Conservation (phyloP, 1,139 yeast species). For the Saccharomyces hybrid region DNA sequence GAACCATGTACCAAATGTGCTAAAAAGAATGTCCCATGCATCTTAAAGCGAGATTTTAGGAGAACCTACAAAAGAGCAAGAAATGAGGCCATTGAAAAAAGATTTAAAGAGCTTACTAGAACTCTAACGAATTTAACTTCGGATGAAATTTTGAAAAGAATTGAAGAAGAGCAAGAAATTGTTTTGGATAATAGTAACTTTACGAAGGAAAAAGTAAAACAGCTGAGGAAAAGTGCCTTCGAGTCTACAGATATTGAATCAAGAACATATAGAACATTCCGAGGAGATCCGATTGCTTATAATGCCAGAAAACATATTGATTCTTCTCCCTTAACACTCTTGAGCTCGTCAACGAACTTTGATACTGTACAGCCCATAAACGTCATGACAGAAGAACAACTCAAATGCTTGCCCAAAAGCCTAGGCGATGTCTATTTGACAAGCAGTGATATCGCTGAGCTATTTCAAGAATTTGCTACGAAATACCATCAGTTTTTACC, state of each 20-base stretch:
- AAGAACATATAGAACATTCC: background rate
- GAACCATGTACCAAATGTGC: constrained; percentile 76
- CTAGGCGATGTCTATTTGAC: constrained; percentile 58
- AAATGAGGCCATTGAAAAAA: constrained; percentile 75
- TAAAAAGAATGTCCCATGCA: constrained; percentile 62
- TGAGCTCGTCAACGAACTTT: background rate
- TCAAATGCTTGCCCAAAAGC: constrained; percentile 55
- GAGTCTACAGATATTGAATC: background rate
- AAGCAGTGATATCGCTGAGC: constrained; percentile 52
- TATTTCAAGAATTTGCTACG: constrained; percentile 62
- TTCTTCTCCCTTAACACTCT: constrained; percentile 1
- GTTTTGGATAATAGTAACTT: constrained; percentile 26
- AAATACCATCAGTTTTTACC: constrained; percentile 82
- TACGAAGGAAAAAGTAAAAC: constrained; percentile 27
- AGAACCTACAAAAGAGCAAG: constrained; percentile 84
- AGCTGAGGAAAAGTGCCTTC: constrained; percentile 6
- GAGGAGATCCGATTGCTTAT: background rate
- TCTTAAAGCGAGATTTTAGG: constrained; percentile 71
- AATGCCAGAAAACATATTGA: constrained; percentile 3
- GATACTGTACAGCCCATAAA: constrained; percentile 1
- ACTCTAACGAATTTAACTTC: constrained; percentile 48
- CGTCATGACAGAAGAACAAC: constrained; percentile 36
- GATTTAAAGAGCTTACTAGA: constrained; percentile 59
- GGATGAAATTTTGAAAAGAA: constrained; percentile 36
- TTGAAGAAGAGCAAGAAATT: constrained; percentile 23